phyloP scores from a whole-genome alignment of 345 rosid genomes.

The Salix arbutifolia region DNA sequence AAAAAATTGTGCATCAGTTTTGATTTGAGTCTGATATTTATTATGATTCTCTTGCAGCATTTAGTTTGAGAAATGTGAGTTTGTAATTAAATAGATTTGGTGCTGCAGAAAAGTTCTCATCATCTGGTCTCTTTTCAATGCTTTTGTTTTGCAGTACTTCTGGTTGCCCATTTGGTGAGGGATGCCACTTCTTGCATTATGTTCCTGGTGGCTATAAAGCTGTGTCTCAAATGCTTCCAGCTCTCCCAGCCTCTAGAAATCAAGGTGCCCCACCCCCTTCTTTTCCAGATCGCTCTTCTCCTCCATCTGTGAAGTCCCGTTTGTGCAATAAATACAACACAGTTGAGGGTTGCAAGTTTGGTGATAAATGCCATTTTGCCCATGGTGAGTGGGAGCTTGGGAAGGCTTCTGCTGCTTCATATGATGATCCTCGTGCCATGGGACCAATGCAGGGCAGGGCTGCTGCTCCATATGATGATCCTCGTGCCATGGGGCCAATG shows the following conservation, averaged over 20 bases:
- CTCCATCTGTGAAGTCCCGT: constrained; percentile 52
- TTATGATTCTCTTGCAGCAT: not conserved
- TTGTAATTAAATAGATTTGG: not conserved
- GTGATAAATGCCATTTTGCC: constrained; percentile 76
- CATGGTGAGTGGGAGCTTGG: constrained; percentile 88
- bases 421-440: constrained; percentile 54
- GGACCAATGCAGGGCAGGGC: constrained; percentile 20
- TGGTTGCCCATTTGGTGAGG: constrained; percentile 97
- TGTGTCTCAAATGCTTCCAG: constrained; percentile 64
- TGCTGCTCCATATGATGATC: constrained; percentile 50
- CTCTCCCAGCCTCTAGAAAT: constrained; percentile 54
- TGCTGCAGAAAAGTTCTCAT: not conserved
- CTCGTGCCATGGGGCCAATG: constrained; percentile 43
- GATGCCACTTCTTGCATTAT: constrained; percentile 91
- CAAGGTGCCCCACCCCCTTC: constrained; percentile 41
- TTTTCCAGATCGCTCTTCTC: constrained; percentile 53
- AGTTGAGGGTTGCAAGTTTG: constrained; percentile 83
- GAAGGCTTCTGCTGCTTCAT: constrained; percentile 49
- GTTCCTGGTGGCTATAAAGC: constrained; percentile 97
- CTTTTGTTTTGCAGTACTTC: constrained; percentile 61
- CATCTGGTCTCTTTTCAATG: not conserved
- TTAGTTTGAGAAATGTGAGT: not conserved
- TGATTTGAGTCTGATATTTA: not conserved
- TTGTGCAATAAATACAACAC: constrained; percentile 68
- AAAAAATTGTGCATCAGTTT: not conserved